Evolutionary conservation across 352 stramenopile genomes (phyloP), one percentile per base, ranked within the genome.

Genomic region (Globisporangium abappressorium): DNA sequence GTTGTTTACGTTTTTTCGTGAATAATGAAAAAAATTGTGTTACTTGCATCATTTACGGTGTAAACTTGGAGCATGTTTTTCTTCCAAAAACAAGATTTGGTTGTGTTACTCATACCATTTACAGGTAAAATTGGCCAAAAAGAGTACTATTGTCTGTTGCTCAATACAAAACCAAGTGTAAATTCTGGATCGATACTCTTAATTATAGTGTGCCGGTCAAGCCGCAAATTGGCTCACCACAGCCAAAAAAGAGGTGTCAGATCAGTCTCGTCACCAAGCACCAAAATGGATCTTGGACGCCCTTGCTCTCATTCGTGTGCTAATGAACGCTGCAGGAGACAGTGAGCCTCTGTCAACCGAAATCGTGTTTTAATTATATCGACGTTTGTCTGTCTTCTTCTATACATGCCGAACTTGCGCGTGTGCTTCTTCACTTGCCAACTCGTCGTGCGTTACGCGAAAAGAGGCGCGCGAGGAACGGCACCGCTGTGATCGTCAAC

Each of bases 401-500:
- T 12, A 34, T 49, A 63, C 46, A 22, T 38, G 5, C 11, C 61
- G 41, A 15, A 2, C 7, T 53, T 58, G 60, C 1, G 7, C 24
- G 46, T 34, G 20, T 36, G 55, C 34, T 24, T 64, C 43, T 62
- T 77, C 66, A 62, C 66, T 66, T 62, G 70, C 43, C 8, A 61
- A 56, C 22, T 60, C 69, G 65, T 46, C 54, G 57, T 14, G 57
- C 66, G 60, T 72, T 73, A 41, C 82, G 82, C 18, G 81, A 73
- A 46, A 93, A 72, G 60, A 91, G 61, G 43, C 87, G 81, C 30
- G 87, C 87, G 60, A 95, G 78, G 67, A 91, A 79, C 12, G 87
- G 87, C 59, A 79, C 87, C 33, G 76, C 80, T 20, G 80, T 82
- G 72, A 95, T 91, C 30, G 87, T 95, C 60, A 93, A 68, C 14